Conservation (phyloP, 1,139 yeast species). For the Debaryomycetaceae sp. region DNA sequence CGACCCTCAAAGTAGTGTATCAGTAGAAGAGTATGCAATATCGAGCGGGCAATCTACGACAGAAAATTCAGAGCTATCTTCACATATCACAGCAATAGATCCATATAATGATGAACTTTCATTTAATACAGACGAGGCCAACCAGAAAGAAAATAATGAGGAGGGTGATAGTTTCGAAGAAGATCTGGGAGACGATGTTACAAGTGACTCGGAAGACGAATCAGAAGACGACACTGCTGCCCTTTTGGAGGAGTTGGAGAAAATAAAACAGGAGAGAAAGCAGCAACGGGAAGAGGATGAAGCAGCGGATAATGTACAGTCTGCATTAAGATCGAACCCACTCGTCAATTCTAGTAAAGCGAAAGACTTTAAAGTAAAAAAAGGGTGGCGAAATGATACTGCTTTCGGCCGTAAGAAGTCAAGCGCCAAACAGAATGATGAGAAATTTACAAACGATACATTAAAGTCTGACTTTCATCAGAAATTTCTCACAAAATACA, state of each 20-base stretch:
- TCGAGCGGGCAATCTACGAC: background rate
- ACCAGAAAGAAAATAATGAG: background rate
- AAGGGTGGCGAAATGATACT: constrained; percentile 57
- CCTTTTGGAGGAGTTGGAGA: constrained; percentile 51
- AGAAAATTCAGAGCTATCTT: background rate
- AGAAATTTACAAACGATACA: constrained; percentile 59
- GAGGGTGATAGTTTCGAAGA: background rate
- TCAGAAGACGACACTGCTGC: constrained; percentile 32
- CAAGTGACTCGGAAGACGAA: constrained; percentile 10
- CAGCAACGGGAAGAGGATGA: constrained; percentile 26
- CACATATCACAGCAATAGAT: background rate
- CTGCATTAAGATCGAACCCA: constrained; percentile 40
- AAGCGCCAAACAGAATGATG: constrained; percentile 11
- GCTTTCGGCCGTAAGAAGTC: constrained; percentile 34
- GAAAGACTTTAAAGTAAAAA: constrained; percentile 19
- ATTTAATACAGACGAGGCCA: constrained; percentile 1
- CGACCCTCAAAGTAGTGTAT: background rate
- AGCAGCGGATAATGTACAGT: constrained; percentile 11
- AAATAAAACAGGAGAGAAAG: constrained; percentile 42
- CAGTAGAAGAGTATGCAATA: background rate
- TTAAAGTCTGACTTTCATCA: constrained; percentile 68
- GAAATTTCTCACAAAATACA: constrained; percentile 64
- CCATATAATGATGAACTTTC: background rate
- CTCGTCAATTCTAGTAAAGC: constrained; percentile 21
- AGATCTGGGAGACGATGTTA: constrained; percentile 3